Percentiles rank a stretch among this genome's conserved stretches.
These are phyloP conservation scores for Aspergillus homomorphus DNA, from an alignment of 495 filamentous ascomycete species.

Conservation along the genomic window DNA sequence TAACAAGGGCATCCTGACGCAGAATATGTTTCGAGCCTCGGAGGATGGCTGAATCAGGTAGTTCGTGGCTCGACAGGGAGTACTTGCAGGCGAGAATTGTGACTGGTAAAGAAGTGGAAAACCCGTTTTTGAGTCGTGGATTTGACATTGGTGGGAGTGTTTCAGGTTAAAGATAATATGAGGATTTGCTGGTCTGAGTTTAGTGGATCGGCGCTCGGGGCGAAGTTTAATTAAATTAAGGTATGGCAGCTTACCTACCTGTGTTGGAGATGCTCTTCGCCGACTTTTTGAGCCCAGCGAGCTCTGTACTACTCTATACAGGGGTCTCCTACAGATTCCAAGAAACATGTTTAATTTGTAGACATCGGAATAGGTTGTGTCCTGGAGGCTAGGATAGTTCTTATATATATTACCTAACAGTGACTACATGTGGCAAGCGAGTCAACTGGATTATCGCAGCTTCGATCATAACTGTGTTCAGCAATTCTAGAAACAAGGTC, in stretches of 20 bases:
- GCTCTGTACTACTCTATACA: too few relatives aligned
- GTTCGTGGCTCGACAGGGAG: neutral
- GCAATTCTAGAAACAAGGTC: too few relatives aligned
- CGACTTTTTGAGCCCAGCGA: too few relatives aligned
- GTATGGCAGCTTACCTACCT: neutral
- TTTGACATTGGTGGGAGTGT: neutral
- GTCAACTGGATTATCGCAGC: too few relatives aligned
- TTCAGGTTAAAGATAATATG: neutral
- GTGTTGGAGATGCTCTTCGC: too few relatives aligned
- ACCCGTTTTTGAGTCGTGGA: neutral
- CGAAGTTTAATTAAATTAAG: neutral
- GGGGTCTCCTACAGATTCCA: too few relatives aligned
- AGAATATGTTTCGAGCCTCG: neutral
- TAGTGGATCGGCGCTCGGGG: neutral
- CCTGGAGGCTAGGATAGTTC: too few relatives aligned
- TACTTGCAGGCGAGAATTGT: neutral
- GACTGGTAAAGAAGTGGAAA: neutral
- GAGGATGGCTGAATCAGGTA: neutral
- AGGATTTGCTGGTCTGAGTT: neutral
- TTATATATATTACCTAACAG: too few relatives aligned
- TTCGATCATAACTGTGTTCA: too few relatives aligned
- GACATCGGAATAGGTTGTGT: too few relatives aligned
- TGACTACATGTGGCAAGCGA: too few relatives aligned
- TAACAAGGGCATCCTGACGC: neutral
- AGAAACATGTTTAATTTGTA: too few relatives aligned